These are phyloP conservation scores for Globisporangium recalcitrans DNA, from an alignment of 352 stramenopile species.

Conservation along the genomic window DNA sequence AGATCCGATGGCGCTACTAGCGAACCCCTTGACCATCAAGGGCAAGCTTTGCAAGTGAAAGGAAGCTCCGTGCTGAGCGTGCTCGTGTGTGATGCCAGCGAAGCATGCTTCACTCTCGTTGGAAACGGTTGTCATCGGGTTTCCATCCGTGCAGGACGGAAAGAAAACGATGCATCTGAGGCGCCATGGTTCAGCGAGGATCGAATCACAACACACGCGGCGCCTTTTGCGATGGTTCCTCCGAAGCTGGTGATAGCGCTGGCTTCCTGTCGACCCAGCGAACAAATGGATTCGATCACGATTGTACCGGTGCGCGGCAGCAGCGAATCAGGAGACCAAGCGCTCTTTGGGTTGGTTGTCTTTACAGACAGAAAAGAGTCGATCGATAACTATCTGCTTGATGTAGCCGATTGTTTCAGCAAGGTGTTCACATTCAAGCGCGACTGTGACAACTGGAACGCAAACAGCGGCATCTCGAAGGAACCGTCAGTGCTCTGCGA, in stretches of 20 bases:
- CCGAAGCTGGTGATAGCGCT: neutral
- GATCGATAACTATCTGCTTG: neutral
- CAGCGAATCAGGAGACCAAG: neutral
- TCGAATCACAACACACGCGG: neutral
- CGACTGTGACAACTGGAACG: neutral
- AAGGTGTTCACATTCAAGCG: neutral
- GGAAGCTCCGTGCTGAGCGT: neutral
- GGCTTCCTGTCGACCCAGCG: neutral
- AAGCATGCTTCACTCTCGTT: conserved; percentile 1
- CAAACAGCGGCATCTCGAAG: neutral
- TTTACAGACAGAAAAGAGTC: neutral
- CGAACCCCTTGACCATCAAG: neutral
- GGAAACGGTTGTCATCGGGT: neutral
- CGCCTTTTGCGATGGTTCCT: conserved; percentile 10
- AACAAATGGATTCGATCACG: conserved; percentile 2
- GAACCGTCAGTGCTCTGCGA: neutral
- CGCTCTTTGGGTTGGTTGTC: conserved; percentile 4
- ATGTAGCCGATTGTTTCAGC: neutral
- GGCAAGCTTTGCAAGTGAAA: neutral
- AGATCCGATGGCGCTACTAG: neutral
- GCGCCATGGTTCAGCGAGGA: conserved; percentile 1
- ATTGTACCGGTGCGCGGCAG: conserved; percentile 1
- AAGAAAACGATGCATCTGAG: neutral
- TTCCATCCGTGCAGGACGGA: neutral
- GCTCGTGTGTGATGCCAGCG: conserved; percentile 2